Evolutionary conservation across 2,329 filamentous ascomycete species (phyloP).

Genomic region (Hypoxylon sp.): DNA sequence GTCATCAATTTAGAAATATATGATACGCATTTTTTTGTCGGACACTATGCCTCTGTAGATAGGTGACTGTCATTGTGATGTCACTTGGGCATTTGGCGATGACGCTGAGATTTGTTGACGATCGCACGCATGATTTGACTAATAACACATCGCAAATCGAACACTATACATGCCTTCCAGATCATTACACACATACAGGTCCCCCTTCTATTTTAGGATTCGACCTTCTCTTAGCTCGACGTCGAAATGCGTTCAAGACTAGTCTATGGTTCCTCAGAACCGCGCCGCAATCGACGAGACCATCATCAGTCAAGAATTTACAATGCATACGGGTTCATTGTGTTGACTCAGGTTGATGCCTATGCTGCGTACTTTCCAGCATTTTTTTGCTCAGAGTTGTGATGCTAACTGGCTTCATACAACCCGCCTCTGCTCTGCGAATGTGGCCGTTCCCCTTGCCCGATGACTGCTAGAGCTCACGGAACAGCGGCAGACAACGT

Average conservation of each 20-base stretch:
- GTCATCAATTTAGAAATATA: neutral
- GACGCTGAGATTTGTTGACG: no score
- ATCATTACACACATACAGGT: no score
- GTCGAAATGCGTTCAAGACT: no score
- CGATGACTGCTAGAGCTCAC: constrained; percentile 68
- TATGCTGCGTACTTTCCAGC: neutral
- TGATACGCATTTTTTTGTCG: neutral
- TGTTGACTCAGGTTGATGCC: neutral
- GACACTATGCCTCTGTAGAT: neutral
- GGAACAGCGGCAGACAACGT: constrained; percentile 67
- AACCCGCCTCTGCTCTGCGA: neutral
- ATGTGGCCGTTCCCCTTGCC: no score
- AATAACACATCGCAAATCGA: no score
- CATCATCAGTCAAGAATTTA: no score
- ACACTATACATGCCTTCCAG: no score
- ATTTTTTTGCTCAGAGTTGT: neutral
- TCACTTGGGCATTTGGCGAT: neutral
- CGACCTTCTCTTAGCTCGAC: no score
- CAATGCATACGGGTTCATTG: neutral
- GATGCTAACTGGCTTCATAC: neutral
- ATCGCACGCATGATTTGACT: no score
- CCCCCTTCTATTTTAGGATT: no score
- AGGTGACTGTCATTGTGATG: neutral
- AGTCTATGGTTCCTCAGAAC: no score
- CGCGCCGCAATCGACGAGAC: no score